Percentiles rank a stretch among this genome's conserved stretches.
phyloP scores from a whole-genome alignment of 2,329 filamentous ascomycete genomes.

The Talaromyces sp. region DNA sequence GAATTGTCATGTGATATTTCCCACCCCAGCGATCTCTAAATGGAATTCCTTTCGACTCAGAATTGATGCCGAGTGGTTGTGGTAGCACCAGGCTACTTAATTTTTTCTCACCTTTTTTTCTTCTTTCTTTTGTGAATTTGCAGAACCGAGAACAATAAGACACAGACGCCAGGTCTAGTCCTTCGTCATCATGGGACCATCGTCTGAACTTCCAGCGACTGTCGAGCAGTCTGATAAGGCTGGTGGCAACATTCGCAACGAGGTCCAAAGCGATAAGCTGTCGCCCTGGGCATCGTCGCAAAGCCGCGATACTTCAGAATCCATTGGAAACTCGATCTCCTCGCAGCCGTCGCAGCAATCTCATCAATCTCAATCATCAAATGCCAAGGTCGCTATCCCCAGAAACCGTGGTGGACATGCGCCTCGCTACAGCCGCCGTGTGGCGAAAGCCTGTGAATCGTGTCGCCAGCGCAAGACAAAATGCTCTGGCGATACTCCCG shows the following conservation, averaged over 20 bases:
- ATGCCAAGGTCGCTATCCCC: slow-evolving; percentile 27
- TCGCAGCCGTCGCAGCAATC: slow-evolving; percentile 1
- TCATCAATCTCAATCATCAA: slow-evolving; percentile 5
- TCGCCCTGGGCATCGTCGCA: slow-evolving; percentile 2
- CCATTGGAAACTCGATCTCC: neutral
- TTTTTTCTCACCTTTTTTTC: neutral
- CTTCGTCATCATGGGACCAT: neutral
- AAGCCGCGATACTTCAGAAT: slow-evolving; percentile 5
- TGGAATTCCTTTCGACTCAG: neutral
- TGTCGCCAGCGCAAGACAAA: slow-evolving; percentile 40
- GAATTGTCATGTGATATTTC: neutral
- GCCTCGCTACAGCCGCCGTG: slow-evolving; percentile 21
- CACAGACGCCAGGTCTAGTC: neutral
- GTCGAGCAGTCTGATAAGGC: neutral
- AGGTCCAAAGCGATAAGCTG: neutral
- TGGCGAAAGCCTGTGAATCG: slow-evolving; percentile 35
- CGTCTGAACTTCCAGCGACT: neutral
- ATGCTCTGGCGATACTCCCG: slow-evolving; percentile 37
- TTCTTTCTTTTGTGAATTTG: neutral
- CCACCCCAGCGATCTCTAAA: neutral
- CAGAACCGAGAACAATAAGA: neutral
- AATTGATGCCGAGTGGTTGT: neutral
- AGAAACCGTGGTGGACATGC: slow-evolving; percentile 14
- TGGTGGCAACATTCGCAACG: neutral
- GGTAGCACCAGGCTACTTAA: neutral